Percentiles rank a stretch among this genome's conserved stretches.
phyloP scores from a whole-genome alignment of 768 basidiomycete species.

The Pleurotus tuoliensis region DNA sequence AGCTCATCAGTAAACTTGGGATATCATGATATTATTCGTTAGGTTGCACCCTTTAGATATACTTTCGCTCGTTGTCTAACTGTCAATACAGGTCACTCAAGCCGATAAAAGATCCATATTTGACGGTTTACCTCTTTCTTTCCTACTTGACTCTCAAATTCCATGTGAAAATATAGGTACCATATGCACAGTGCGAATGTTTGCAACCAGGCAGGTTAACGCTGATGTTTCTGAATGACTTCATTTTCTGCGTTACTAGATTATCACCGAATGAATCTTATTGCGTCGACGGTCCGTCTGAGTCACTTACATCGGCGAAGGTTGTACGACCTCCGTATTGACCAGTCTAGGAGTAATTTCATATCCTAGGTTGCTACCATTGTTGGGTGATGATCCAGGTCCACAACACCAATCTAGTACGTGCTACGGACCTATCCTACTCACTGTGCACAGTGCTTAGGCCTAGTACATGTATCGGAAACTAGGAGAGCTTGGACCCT shows the following conservation, averaged over 20 bases:
- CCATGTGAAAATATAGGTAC: conserved; percentile 4
- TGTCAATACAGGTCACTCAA: neutral
- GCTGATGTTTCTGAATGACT: conserved; percentile 12
- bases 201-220: conserved; percentile 6
- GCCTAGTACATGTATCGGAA: conserved; percentile 48
- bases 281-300: conserved; percentile 2
- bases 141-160: neutral
- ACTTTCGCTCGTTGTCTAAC: conserved; percentile 19
- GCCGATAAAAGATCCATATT: conserved; percentile 5
- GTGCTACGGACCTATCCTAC: neutral
- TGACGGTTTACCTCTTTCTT: neutral
- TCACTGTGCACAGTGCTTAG: neutral
- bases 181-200: conserved; percentile 2
- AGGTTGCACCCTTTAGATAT: conserved; percentile 22
- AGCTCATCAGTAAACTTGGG: conserved; percentile 65
- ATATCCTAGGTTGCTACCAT: neutral
- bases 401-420: neutral
- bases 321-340: neutral
- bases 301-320: neutral
- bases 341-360: neutral
- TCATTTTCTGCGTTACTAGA: conserved; percentile 7
- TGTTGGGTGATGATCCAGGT: neutral
- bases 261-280: conserved; percentile 6
- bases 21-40: conserved; percentile 26
- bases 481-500: conserved; percentile 36